Evolutionary conservation across 495 filamentous ascomycete species (phyloP).

Genomic region (Aspergillus mulundensis): DNA sequence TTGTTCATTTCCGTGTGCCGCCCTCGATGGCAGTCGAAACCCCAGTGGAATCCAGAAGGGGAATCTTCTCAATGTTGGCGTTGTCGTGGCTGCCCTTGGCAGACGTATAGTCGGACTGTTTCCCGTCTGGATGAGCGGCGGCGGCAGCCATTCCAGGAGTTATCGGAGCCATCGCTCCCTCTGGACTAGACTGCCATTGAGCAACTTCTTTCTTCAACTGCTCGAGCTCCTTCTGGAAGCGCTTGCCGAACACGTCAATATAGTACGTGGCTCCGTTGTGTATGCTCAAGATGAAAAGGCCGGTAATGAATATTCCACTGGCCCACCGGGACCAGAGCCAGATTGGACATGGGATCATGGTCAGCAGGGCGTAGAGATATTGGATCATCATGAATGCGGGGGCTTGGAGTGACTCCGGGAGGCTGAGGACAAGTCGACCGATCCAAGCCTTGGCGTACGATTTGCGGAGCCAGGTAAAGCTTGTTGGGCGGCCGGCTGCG

Average conservation of each 20-base stretch:
- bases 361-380: conserved; percentile 81
- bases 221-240: conserved; percentile 95
- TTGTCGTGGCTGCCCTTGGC: conserved; percentile 25
- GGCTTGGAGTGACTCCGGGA: conserved; percentile 76
- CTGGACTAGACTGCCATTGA: conserved; percentile 69
- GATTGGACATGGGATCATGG: conserved; percentile 89
- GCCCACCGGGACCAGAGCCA: conserved; percentile 92
- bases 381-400: conserved; percentile 94
- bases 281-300: conserved; percentile 83
- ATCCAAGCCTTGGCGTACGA: conserved; percentile 87
- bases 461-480: conserved; percentile 93
- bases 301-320: conserved; percentile 68
- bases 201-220: conserved; percentile 82
- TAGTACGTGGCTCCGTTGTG: conserved; percentile 97
- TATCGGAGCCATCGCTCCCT: conserved; percentile 31
- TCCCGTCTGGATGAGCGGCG: conserved; percentile 12
- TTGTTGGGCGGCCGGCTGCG: conserved; percentile 89
- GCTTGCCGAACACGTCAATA: conserved; percentile 93
- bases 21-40: conserved; percentile 27
- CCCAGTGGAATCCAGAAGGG: conserved; percentile 33
- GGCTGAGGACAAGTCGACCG: conserved; percentile 73
- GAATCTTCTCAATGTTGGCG: conserved; percentile 38
- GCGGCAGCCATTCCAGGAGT: conserved; percentile 23
- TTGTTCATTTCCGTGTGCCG: background rate
- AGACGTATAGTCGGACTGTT: conserved; percentile 10